Evolutionary conservation across 257 asterid genomes (phyloP).

Genomic region (Ilex asprella): DNA sequence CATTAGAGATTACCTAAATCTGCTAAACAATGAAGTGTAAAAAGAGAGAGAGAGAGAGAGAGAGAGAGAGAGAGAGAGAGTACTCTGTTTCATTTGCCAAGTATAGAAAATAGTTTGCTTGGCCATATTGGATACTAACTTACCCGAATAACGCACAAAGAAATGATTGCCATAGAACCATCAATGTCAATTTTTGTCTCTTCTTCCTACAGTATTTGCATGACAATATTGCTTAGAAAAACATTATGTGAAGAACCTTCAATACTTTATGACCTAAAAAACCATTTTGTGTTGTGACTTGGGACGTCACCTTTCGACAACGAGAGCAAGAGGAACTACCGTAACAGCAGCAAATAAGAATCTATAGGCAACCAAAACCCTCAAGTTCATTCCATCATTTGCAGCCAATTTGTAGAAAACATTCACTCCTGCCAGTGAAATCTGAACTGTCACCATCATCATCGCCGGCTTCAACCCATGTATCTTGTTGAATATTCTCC

Average conservation of each 20-base stretch:
- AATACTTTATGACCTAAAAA: too few species aligned
- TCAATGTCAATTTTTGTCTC: constrained; percentile 53
- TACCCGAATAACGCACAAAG: constrained; percentile 60
- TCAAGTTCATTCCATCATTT: constrained; percentile 47
- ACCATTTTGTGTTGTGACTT: too few species aligned
- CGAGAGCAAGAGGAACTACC: constrained; percentile 43
- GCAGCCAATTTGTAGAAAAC: constrained; percentile 44
- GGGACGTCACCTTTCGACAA: constrained; percentile 39
- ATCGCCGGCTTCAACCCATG: constrained; percentile 50
- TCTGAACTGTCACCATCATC: constrained; percentile 40
- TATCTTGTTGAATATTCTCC: constrained; percentile 14
- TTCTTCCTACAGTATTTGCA: constrained; percentile 32
- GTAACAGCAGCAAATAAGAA: constrained; percentile 51
- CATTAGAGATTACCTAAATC: too few species aligned
- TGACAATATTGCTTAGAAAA: not conserved
- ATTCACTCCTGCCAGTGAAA: constrained; percentile 26
- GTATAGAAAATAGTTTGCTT: too few species aligned
- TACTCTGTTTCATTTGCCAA: too few species aligned
- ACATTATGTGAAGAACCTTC: too few species aligned
- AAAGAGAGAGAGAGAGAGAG: too few species aligned
- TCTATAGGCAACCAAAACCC: constrained; percentile 47
- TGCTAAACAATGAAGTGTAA: too few species aligned
- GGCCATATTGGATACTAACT: not conserved
- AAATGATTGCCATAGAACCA: constrained; percentile 29
- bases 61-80: too few species aligned